These are phyloP conservation scores for Pleurotus platypus DNA, from an alignment of 768 basidiomycete species.

Conservation along the genomic window DNA sequence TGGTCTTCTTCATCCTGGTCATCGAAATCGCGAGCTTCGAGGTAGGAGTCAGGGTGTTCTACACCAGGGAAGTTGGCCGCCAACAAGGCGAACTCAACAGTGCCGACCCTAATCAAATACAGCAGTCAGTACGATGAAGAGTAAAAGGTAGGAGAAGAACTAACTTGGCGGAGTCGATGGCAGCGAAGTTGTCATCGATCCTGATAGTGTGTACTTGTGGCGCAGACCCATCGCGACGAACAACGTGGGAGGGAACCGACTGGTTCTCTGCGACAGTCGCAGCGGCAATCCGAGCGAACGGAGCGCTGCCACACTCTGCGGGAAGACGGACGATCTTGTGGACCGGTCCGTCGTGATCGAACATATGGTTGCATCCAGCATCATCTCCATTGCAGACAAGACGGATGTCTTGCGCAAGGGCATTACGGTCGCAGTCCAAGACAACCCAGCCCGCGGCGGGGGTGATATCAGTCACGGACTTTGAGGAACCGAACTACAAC, in stretches of 20 bases:
- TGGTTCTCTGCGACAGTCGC: constrained; percentile 34
- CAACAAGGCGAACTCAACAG: constrained; percentile 1
- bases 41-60: not conserved
- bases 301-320: constrained; percentile 14
- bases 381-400: constrained; percentile 12
- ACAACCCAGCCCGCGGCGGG: constrained; percentile 6
- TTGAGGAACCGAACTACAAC: constrained; percentile 1
- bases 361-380: constrained; percentile 37
- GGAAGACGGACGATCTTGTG: constrained; percentile 53
- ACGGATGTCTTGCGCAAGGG: constrained; percentile 8
- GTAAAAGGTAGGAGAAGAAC: not conserved
- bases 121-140: not conserved
- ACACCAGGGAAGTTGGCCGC: not conserved
- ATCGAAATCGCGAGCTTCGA: not conserved
- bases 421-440: constrained; percentile 4
- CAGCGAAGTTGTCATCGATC: constrained; percentile 30
- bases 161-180: constrained; percentile 17
- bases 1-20: not conserved
- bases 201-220: constrained; percentile 29
- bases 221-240: constrained; percentile 19
- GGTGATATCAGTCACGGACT: constrained; percentile 6
- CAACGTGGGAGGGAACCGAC: constrained; percentile 23
- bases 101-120: not conserved
- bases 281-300: constrained; percentile 26
- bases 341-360: constrained; percentile 31